These are phyloP conservation scores for Glycine latifolia DNA, from an alignment of 306 rosid species.

Conservation along the genomic window DNA sequence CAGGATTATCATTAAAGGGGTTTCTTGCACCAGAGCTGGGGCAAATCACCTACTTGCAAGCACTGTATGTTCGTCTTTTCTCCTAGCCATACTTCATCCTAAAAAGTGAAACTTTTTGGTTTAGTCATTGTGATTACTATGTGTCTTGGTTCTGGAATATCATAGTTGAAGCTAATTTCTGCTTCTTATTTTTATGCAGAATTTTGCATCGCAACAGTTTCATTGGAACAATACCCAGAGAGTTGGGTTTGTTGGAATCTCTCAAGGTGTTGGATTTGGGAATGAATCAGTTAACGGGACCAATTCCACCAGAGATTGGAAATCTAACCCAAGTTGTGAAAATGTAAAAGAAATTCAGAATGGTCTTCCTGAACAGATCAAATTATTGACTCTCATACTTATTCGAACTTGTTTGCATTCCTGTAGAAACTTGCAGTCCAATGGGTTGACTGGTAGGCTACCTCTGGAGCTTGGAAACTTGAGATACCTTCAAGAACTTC, in stretches of 20 bases:
- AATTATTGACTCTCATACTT: slow-evolving; percentile 37
- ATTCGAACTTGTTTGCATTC: slow-evolving; percentile 44
- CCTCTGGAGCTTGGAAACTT: slow-evolving; percentile 80
- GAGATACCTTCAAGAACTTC: slow-evolving; percentile 76
- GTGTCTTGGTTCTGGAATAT: slow-evolving; percentile 19
- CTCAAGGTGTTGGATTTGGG: slow-evolving; percentile 91
- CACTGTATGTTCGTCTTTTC: slow-evolving; percentile 66
- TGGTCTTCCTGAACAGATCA: slow-evolving; percentile 25
- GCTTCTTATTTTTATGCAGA: slow-evolving; percentile 57
- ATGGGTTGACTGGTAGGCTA: slow-evolving; percentile 76
- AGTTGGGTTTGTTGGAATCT: slow-evolving; percentile 66
- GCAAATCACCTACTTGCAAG: slow-evolving; percentile 76
- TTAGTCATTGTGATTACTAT: slow-evolving; percentile 27
- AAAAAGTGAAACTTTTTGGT: slow-evolving; percentile 14
- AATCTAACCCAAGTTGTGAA: slow-evolving; percentile 61
- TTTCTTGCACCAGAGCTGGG: slow-evolving; percentile 84
- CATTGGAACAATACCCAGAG: slow-evolving; percentile 83
- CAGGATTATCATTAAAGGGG: slow-evolving; percentile 78
- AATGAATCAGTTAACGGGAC: slow-evolving; percentile 76
- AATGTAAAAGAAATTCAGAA: slow-evolving; percentile 64
- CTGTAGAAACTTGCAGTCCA: slow-evolving; percentile 85
- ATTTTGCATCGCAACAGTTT: slow-evolving; percentile 78
- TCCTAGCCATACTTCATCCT: not conserved
- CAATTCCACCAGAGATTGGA: slow-evolving; percentile 89
- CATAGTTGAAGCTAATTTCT: slow-evolving; percentile 43